phyloP scores from a whole-genome alignment of 805 yeast species.

The Schizosaccharomyces octosporus region DNA sequence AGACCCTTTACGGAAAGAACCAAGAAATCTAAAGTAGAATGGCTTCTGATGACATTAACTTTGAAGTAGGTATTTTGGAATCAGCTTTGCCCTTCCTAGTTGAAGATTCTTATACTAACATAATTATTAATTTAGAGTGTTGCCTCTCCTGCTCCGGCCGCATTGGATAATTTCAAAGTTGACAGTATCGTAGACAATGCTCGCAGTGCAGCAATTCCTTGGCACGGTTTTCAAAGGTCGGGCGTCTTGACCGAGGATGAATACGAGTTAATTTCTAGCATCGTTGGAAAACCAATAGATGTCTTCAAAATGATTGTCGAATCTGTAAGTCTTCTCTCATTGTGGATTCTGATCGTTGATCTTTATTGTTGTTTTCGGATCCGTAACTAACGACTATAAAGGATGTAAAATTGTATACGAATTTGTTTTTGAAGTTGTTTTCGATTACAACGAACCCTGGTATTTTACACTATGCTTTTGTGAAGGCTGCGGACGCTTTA shows the following conservation, averaged over 20 bases:
- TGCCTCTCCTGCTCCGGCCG: conserved; percentile 12
- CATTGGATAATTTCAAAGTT: conserved; percentile 40
- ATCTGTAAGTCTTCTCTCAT: background rate
- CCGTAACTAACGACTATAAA: conserved; percentile 2
- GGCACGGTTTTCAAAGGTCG: conserved; percentile 75
- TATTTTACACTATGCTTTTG: conserved; percentile 38
- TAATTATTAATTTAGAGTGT: conserved; percentile 3
- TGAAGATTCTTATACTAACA: too few species aligned
- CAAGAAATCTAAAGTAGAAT: too few species aligned
- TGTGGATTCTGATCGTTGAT: background rate
- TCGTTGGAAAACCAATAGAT: background rate
- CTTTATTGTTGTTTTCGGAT: background rate
- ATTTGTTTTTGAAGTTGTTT: conserved; percentile 29
- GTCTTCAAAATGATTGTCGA: background rate
- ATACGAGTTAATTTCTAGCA: conserved; percentile 20
- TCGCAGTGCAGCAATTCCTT: conserved; percentile 60
- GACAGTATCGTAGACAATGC: conserved; percentile 22
- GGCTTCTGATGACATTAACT: background rate
- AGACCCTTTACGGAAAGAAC: too few species aligned
- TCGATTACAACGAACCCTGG: conserved; percentile 33
- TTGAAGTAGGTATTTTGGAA: background rate
- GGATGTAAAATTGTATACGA: conserved; percentile 28
- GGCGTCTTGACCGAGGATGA: conserved; percentile 41
- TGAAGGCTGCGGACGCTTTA: conserved; percentile 32
- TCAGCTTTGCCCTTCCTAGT: too few species aligned